Conservation (phyloP, 2,329 filamentous ascomycete genomes). For the Lanzia echinophila region DNA sequence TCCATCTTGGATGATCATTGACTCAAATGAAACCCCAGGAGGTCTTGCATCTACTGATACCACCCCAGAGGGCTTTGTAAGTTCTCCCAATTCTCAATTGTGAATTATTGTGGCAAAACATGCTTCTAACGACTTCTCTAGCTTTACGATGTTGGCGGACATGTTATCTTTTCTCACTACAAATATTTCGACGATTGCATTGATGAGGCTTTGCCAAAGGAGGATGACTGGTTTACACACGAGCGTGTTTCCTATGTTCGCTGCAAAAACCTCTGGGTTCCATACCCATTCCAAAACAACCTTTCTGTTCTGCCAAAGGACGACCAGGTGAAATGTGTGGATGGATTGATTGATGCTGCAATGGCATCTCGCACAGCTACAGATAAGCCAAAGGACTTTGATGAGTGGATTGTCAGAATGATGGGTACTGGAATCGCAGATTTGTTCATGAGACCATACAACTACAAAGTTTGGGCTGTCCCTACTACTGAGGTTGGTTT, state of each 20-base stretch:
- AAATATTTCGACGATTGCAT: constrained; percentile 99
- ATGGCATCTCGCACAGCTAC: constrained; percentile 78
- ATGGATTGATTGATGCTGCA: constrained; percentile 92
- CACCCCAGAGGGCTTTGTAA: constrained; percentile 93
- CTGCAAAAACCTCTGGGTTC: constrained; percentile 93
- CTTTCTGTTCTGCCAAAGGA: constrained; percentile 97
- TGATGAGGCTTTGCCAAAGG: constrained; percentile 89
- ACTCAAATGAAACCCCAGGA: constrained; percentile 85
- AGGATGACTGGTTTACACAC: constrained; percentile 95
- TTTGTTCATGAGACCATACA: constrained; percentile 98
- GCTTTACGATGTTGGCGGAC: constrained; percentile 83
- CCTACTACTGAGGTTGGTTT: constrained; percentile 82
- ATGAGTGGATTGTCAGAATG: constrained; percentile 95
- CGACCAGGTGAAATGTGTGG: constrained; percentile 89
- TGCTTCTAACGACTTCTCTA: constrained; percentile 34
- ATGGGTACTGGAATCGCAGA: constrained; percentile 85
- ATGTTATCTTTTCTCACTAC: constrained; percentile 60
- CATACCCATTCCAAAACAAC: constrained; percentile 99
- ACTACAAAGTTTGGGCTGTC: constrained; percentile 99
- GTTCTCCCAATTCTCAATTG: constrained; percentile 37
- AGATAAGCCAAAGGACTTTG: constrained; percentile 92
- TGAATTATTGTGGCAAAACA: constrained; percentile 1
- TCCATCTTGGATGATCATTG: constrained; percentile 93
- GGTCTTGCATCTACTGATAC: constrained; percentile 94
- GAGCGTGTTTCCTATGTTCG: constrained; percentile 98